phyloP scores from a whole-genome alignment of 257 asterid species.

The Agastache rugosa region DNA sequence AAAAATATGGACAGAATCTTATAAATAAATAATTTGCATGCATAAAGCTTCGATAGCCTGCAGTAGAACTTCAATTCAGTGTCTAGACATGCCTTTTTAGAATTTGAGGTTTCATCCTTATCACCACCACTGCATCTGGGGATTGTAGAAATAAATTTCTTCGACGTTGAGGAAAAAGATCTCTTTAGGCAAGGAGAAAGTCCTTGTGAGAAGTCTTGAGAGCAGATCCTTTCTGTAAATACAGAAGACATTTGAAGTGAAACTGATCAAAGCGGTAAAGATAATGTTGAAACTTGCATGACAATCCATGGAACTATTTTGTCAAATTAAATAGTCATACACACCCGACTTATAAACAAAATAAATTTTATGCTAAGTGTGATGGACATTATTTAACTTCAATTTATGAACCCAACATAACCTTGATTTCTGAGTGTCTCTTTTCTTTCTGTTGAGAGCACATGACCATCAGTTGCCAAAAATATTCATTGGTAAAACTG shows the following conservation, averaged over 20 bases:
- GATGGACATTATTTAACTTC: not conserved
- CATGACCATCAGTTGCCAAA: not conserved
- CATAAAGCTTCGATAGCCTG: not conserved
- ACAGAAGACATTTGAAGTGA: slow-evolving; percentile 24
- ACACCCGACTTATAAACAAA: not conserved
- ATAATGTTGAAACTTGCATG: slow-evolving; percentile 9
- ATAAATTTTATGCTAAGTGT: not conserved
- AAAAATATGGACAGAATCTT: slow-evolving; percentile 10
- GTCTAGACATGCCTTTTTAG: slow-evolving; percentile 55
- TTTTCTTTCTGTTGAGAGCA: not conserved
- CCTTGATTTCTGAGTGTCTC: not conserved
- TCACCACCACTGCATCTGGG: slow-evolving; percentile 60
- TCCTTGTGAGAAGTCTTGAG: slow-evolving; percentile 36
- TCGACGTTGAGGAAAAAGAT: slow-evolving; percentile 37
- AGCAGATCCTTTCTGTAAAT: slow-evolving; percentile 50
- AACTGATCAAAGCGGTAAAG: not conserved
- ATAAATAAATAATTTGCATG: not conserved
- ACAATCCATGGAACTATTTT: slow-evolving; percentile 8
- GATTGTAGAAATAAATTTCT: slow-evolving; percentile 45
- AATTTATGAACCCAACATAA: not conserved
- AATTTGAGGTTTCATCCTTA: slow-evolving; percentile 55
- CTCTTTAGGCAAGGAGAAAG: slow-evolving; percentile 43
- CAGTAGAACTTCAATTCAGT: slow-evolving; percentile 10
- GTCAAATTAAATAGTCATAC: not conserved
- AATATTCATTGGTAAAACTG: not conserved